phyloP scores from a whole-genome alignment of 768 basidiomycete species.

The Termitomyces sp. region DNA sequence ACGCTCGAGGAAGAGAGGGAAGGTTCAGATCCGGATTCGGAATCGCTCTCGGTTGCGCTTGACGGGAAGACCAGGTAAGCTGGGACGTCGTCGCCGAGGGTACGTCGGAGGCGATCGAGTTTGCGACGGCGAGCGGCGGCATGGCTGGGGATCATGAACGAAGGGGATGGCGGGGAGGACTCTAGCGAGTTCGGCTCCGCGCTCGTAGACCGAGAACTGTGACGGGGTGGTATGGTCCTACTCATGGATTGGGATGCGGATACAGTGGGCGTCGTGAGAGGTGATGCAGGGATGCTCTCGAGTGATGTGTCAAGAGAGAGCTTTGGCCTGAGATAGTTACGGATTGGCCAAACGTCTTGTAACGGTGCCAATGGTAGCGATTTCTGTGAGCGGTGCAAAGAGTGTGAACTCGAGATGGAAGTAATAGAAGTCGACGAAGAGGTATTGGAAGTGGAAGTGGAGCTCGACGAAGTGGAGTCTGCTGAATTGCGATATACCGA shows the following conservation, averaged over 20 bases:
- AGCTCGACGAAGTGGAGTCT: constrained; percentile 20
- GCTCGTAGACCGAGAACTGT: not conserved
- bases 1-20: not conserved
- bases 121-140: constrained; percentile 48
- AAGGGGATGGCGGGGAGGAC: constrained; percentile 25
- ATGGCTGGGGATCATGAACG: constrained; percentile 38
- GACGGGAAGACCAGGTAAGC: constrained; percentile 53
- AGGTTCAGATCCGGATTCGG: constrained; percentile 2
- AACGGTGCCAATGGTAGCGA: constrained; percentile 16
- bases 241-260: not conserved
- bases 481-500: constrained; percentile 8
- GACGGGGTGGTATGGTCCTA: constrained; percentile 13
- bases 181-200: constrained; percentile 12
- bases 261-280: constrained; percentile 11
- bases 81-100: constrained; percentile 61
- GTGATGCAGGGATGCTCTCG: constrained; percentile 27
- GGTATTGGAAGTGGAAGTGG: constrained; percentile 3
- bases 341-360: constrained; percentile 4
- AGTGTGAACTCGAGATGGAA: constrained; percentile 12
- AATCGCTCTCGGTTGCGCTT: not conserved
- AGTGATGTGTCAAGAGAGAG: constrained; percentile 19
- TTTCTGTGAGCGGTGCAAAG: constrained; percentile 9
- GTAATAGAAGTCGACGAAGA: not conserved
- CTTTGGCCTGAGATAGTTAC: constrained; percentile 15
- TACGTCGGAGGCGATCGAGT: constrained; percentile 59